A percentile compares a stretch with the other conserved stretches of the same genome.
Conservation (phyloP, 352 stramenopile genomes). For the Saprolegnia diclina region DNA sequence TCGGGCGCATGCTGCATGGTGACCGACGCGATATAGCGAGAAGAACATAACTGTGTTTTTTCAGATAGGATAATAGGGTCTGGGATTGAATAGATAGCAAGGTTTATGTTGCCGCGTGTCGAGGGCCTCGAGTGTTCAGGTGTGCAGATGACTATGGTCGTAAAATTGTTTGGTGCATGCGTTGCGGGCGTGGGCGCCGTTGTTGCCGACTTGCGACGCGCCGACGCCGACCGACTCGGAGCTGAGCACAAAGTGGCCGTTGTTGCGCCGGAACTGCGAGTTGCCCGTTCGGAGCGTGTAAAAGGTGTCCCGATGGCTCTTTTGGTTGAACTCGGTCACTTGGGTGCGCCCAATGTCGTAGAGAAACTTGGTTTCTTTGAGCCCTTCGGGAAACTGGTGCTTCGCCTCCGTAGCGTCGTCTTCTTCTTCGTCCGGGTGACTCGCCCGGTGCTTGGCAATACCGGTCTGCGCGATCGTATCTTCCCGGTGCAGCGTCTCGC, state of each 20-base stretch:
- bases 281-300: constrained; percentile 75
- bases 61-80: too few species aligned
- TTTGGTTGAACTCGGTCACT: constrained; percentile 79
- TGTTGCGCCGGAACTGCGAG: constrained; percentile 72
- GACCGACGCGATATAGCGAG: too few species aligned
- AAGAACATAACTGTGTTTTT: too few species aligned
- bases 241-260: constrained; percentile 72
- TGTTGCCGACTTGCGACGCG: constrained; percentile 54
- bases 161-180: constrained; percentile 81
- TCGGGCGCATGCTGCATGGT: too few species aligned
- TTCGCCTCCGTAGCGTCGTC: constrained; percentile 41
- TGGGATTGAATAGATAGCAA: too few species aligned
- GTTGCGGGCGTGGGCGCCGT: constrained; percentile 57
- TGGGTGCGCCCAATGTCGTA: constrained; percentile 76
- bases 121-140: neutral
- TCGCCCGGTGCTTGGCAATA: constrained; percentile 59
- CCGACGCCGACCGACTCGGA: constrained; percentile 61
- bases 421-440: constrained; percentile 33
- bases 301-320: constrained; percentile 75
- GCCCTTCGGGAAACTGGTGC: constrained; percentile 59
- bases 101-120: too few species aligned
- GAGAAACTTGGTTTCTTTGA: constrained; percentile 68
- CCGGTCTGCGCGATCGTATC: constrained; percentile 50
- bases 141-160: constrained; percentile 69
- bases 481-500: constrained; percentile 77